Conservation (phyloP, 1,284 basidiomycete genomes). For the Ustilago lituana region DNA sequence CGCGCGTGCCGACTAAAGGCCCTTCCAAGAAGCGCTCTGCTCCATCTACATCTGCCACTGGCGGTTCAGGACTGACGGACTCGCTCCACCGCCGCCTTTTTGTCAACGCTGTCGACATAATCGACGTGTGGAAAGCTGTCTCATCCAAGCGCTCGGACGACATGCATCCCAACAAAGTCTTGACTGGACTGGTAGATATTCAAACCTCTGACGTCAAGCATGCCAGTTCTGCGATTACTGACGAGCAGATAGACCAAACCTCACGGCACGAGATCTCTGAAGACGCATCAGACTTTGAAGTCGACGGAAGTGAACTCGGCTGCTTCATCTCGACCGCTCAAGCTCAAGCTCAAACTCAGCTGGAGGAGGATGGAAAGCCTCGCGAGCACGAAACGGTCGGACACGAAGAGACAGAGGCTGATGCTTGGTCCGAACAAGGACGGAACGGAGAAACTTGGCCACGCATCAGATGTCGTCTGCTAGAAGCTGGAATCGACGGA, state of each 20-base stretch:
- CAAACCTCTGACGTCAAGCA: no score
- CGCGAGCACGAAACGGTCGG: neutral
- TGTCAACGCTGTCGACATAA: constrained; percentile 21
- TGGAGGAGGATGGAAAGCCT: neutral
- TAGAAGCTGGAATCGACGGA: constrained; percentile 3
- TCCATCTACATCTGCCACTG: neutral
- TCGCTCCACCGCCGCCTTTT: constrained; percentile 22
- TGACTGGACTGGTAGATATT: no score
- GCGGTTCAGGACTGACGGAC: neutral
- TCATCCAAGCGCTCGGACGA: neutral
- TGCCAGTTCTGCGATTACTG: no score
- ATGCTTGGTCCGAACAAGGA: neutral
- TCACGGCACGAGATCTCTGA: no score
- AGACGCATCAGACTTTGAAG: neutral
- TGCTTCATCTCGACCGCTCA: constrained; percentile 21
- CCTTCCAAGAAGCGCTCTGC: neutral
- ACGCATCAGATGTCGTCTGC: constrained; percentile 4
- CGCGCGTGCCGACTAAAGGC: constrained; percentile 4
- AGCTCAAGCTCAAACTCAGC: neutral
- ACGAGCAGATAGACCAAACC: no score
- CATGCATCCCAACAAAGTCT: neutral
- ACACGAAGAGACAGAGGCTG: no score
- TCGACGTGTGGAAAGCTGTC: constrained; percentile 16
- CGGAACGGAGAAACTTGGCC: constrained; percentile 12
- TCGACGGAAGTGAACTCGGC: constrained; percentile 16